Percentiles rank a stretch among this genome's conserved stretches.
phyloP scores from a whole-genome alignment of 2,329 filamentous ascomycete genomes.

The Coniosporium tulheliwenetii region DNA sequence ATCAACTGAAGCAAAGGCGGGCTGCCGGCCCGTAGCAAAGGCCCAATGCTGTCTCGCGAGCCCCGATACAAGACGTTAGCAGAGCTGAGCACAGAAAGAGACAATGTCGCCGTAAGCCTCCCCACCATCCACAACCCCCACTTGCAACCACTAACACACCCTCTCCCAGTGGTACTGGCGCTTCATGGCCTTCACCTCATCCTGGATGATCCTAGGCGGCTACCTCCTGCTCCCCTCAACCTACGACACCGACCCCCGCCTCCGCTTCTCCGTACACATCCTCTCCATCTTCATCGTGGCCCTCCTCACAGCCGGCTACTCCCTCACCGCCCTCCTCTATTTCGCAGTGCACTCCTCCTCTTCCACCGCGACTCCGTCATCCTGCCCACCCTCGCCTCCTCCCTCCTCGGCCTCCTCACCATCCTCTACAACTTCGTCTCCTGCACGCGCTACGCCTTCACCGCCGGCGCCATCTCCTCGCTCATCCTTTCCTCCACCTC shows the following conservation, averaged over 20 bases:
- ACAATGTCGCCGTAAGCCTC: constrained; percentile 3
- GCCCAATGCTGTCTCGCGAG: neutral
- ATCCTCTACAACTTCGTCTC: constrained; percentile 31
- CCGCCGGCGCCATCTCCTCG: constrained; percentile 25
- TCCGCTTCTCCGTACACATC: constrained; percentile 22
- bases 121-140: neutral
- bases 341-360: constrained; percentile 28
- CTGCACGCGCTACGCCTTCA: constrained; percentile 24
- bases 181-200: constrained; percentile 24
- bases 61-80: constrained; percentile 2
- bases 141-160: neutral
- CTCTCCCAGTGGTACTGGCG: constrained; percentile 30
- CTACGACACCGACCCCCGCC: constrained; percentile 22
- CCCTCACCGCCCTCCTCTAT: constrained; percentile 30
- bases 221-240: constrained; percentile 30
- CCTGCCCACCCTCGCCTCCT: constrained; percentile 27
- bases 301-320: constrained; percentile 31
- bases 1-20: no score
- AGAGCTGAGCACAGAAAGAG: constrained; percentile 3
- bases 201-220: constrained; percentile 32
- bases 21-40: neutral
- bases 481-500: constrained; percentile 23
- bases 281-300: constrained; percentile 30
- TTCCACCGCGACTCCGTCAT: constrained; percentile 34
- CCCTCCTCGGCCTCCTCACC: constrained; percentile 29